These are phyloP conservation scores for Neopestalotiopsis rosae DNA, from an alignment of 2,329 filamentous ascomycete genomes.

Conservation along the genomic window DNA sequence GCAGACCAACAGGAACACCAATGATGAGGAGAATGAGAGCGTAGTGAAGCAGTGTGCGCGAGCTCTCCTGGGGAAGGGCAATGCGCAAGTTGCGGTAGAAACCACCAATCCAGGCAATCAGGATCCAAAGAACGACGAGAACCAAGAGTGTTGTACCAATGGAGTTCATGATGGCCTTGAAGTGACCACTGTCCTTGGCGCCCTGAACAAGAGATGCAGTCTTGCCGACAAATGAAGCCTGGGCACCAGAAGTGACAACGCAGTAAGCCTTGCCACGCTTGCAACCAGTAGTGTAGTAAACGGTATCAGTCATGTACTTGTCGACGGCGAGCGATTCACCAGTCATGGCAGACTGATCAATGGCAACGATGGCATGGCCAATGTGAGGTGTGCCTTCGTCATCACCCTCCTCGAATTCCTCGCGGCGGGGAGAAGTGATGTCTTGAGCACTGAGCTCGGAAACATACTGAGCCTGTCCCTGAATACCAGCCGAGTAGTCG, in stretches of 20 bases:
- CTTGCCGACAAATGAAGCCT: conserved; percentile 74
- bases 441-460: conserved; percentile 67
- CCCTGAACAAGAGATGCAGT: conserved; percentile 73
- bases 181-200: conserved; percentile 73
- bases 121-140: conserved; percentile 75
- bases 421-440: conserved; percentile 53
- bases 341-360: conserved; percentile 77
- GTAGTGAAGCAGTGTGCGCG: conserved; percentile 67
- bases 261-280: conserved; percentile 77
- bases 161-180: conserved; percentile 81
- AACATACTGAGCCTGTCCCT: conserved; percentile 70
- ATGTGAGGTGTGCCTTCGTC: conserved; percentile 61
- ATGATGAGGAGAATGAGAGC: conserved; percentile 72
- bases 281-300: conserved; percentile 78
- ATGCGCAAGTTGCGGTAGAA: conserved; percentile 74
- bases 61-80: conserved; percentile 59
- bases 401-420: conserved; percentile 65
- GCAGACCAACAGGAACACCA: conserved; percentile 76
- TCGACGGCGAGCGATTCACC: conserved; percentile 76
- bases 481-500: conserved; percentile 66
- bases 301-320: conserved; percentile 74
- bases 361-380: conserved; percentile 69
- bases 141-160: conserved; percentile 74
- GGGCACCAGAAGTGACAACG: conserved; percentile 66
- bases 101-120: conserved; percentile 73